Conservation (phyloP, 164 flowering plant genomes). For the Sextonia rubra region DNA sequence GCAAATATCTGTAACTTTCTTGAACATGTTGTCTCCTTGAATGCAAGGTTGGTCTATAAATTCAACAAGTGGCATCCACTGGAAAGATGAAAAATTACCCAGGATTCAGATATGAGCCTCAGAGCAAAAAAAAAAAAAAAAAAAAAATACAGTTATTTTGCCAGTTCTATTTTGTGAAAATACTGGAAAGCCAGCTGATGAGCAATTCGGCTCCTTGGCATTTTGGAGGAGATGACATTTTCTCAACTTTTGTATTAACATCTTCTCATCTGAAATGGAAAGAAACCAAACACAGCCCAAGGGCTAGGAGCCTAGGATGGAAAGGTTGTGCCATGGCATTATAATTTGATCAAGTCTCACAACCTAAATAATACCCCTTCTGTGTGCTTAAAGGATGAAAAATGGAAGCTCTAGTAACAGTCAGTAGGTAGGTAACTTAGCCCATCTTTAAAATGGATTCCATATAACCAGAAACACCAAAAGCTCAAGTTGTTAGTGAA, state of each 20-base stretch:
- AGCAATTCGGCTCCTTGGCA: background rate
- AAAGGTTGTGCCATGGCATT: background rate
- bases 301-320: background rate
- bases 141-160: background rate
- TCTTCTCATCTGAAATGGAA: background rate
- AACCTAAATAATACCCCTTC: background rate
- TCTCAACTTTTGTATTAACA: background rate
- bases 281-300: background rate
- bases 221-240: background rate
- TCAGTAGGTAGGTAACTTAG: background rate
- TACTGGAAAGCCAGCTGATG: background rate
- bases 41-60: slow-evolving; percentile 63
- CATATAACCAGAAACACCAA: no score
- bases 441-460: background rate
- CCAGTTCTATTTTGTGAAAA: background rate
- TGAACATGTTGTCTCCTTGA: slow-evolving; percentile 69
- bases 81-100: slow-evolving; percentile 5
- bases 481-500: no score
- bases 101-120: background rate
- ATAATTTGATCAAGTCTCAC: background rate
- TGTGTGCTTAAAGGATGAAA: background rate
- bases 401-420: background rate
- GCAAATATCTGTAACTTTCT: slow-evolving; percentile 66
- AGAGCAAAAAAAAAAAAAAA: no score
- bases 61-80: slow-evolving; percentile 92